Evolutionary conservation across 495 filamentous ascomycete species (phyloP).

Genomic region (Parathielavia hyrcaniae): DNA sequence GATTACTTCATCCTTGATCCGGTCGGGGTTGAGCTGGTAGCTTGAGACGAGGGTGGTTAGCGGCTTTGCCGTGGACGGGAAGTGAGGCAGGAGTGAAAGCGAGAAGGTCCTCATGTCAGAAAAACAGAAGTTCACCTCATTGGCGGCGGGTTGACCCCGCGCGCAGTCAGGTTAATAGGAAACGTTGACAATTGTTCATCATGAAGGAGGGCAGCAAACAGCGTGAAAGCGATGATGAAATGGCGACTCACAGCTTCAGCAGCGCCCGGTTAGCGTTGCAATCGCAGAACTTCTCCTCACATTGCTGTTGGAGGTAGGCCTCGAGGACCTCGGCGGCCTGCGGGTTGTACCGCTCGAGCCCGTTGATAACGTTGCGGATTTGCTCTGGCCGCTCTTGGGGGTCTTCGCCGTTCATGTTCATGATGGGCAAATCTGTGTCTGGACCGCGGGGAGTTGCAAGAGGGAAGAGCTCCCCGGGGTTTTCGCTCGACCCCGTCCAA

Average conservation of each 20-base stretch:
- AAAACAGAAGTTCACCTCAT: conserved; percentile 51
- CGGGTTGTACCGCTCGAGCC: conserved; percentile 97
- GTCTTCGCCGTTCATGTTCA: conserved; percentile 53
- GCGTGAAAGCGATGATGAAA: conserved; percentile 6
- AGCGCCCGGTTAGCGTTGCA: conserved; percentile 93
- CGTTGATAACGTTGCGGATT: conserved; percentile 85
- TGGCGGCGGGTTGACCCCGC: conserved; percentile 37
- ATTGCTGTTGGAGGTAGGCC: conserved; percentile 90
- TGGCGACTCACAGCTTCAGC: conserved; percentile 86
- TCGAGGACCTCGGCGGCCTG: conserved; percentile 92
- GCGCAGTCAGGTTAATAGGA: conserved; percentile 89
- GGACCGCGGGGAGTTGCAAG: conserved; percentile 19
- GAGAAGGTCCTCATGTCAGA: conserved; percentile 45
- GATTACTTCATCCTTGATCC: conserved; percentile 88
- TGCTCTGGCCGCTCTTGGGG: conserved; percentile 69
- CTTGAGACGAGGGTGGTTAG: conserved; percentile 42
- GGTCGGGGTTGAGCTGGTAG: conserved; percentile 99
- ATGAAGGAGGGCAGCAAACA: conserved; percentile 29
- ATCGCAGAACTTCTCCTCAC: conserved; percentile 89
- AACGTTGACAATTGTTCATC: conserved; percentile 83
- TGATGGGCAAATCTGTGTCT: conserved; percentile 35
- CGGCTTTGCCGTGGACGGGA: not conserved
- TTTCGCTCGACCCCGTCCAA: conserved; percentile 25
- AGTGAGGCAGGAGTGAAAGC: not conserved
- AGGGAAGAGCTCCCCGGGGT: conserved; percentile 17